These are phyloP conservation scores for Kodamaea sp. DNA, from an alignment of 1,139 yeast genomes.

Conservation along the genomic window DNA sequence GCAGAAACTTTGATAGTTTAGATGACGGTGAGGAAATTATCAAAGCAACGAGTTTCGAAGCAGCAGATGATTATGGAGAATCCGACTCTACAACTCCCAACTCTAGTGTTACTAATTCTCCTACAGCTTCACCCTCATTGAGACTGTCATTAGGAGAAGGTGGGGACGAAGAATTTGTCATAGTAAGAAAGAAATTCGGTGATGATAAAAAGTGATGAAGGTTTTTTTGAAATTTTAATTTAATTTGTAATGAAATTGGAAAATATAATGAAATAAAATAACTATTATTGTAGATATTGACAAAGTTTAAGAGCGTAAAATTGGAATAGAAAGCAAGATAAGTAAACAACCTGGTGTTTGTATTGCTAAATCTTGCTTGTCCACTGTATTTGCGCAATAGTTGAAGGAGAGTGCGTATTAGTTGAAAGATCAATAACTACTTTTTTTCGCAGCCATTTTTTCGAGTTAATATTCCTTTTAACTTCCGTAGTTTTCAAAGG, in stretches of 20 bases:
- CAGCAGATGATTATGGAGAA: constrained; percentile 4
- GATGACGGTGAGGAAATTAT: constrained; percentile 2
- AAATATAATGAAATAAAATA: neutral
- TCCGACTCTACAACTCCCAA: constrained; percentile 25
- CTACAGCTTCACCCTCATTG: constrained; percentile 12
- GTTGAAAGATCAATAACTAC: too few species aligned
- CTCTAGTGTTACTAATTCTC: constrained; percentile 6
- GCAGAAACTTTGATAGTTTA: neutral
- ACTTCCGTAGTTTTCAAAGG: too few species aligned
- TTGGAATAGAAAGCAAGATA: too few species aligned
- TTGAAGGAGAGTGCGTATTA: too few species aligned
- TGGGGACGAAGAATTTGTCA: constrained; percentile 44
- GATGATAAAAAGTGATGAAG: constrained; percentile 2
- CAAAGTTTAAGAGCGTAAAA: too few species aligned
- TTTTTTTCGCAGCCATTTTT: too few species aligned
- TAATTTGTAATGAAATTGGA: neutral
- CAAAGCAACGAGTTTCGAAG: constrained; percentile 2
- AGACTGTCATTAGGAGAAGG: constrained; percentile 35
- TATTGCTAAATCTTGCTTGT: too few species aligned
- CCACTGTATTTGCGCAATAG: too few species aligned
- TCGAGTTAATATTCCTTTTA: too few species aligned
- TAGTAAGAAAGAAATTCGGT: constrained; percentile 40
- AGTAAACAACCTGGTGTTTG: too few species aligned
- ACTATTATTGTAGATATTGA: neutral
- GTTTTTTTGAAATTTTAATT: neutral